Evolutionary conservation across 371 early-diverging fungal species (phyloP).

Genomic region (Actinomortierella wolfii): DNA sequence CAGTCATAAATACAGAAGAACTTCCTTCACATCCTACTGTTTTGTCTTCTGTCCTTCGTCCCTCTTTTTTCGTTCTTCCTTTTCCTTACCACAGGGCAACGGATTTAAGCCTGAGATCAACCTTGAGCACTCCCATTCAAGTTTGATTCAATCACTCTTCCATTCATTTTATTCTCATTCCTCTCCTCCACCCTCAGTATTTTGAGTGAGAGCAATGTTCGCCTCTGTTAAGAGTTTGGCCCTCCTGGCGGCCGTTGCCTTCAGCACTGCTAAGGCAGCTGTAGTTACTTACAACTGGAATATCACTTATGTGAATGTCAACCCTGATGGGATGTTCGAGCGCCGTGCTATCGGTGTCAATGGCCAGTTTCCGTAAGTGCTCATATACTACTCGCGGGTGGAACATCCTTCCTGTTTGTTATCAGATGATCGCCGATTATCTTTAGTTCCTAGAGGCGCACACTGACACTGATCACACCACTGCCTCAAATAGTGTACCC

Average conservation of each 20-base stretch:
- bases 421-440: slow-evolving; percentile 1
- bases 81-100: too few relatives aligned
- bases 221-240: slow-evolving; percentile 41
- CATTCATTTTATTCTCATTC: too few relatives aligned
- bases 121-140: too few relatives aligned
- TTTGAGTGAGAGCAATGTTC: background rate
- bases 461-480: background rate
- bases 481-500: slow-evolving; percentile 45
- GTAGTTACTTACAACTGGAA: slow-evolving; percentile 73
- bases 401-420: background rate
- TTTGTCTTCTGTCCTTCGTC: too few relatives aligned
- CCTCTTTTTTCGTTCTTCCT: too few relatives aligned
- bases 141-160: too few relatives aligned
- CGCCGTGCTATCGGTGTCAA: slow-evolving; percentile 79
- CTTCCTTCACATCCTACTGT: too few relatives aligned
- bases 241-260: slow-evolving; percentile 41
- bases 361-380: slow-evolving; percentile 68
- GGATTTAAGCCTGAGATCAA: too few relatives aligned
- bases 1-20: background rate
- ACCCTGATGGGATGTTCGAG: slow-evolving; percentile 66
- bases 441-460: too few relatives aligned
- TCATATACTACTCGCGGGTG: background rate
- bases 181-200: background rate
- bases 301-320: slow-evolving; percentile 65
- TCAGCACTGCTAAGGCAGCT: slow-evolving; percentile 50